These are phyloP conservation scores for Corylus avellana DNA, from an alignment of 306 rosid species.

Conservation along the genomic window DNA sequence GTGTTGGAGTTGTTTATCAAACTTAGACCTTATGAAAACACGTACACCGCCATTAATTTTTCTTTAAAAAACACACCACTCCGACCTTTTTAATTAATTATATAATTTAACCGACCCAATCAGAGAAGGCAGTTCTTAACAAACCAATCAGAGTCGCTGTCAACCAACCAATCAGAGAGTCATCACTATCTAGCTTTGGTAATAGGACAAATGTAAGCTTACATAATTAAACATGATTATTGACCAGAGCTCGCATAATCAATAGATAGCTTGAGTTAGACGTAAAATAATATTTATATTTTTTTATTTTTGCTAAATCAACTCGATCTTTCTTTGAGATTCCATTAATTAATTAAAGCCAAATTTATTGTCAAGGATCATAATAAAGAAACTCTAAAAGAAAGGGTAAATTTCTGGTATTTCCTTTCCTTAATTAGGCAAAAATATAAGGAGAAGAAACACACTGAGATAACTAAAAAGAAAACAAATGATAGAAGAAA, in stretches of 20 bases:
- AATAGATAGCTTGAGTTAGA: conserved; percentile 4
- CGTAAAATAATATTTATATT: conserved; percentile 16
- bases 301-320: conserved; percentile 11
- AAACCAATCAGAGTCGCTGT: conserved; percentile 21
- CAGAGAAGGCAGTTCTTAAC: conserved; percentile 22
- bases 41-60: background rate
- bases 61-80: too few species aligned
- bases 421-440: too few species aligned
- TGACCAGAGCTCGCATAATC: conserved; percentile 1
- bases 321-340: conserved; percentile 13
- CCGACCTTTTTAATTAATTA: too few species aligned
- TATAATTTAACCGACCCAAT: conserved; percentile 5
- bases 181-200: background rate
- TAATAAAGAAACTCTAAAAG: too few species aligned
- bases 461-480: too few species aligned
- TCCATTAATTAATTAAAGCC: conserved; percentile 9
- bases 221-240: conserved; percentile 25
- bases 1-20: conserved; percentile 61
- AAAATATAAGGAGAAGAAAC: too few species aligned
- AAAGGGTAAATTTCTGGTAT: too few species aligned
- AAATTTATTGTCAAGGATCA: background rate
- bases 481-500: too few species aligned
- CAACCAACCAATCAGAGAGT: conserved; percentile 2
- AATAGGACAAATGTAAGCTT: conserved; percentile 5
- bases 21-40: conserved; percentile 57